A percentile compares a stretch with the other conserved stretches of the same genome.
These are phyloP conservation scores for Stachybotrys elegans DNA, from an alignment of 2,329 filamentous ascomycete species.

Conservation along the genomic window DNA sequence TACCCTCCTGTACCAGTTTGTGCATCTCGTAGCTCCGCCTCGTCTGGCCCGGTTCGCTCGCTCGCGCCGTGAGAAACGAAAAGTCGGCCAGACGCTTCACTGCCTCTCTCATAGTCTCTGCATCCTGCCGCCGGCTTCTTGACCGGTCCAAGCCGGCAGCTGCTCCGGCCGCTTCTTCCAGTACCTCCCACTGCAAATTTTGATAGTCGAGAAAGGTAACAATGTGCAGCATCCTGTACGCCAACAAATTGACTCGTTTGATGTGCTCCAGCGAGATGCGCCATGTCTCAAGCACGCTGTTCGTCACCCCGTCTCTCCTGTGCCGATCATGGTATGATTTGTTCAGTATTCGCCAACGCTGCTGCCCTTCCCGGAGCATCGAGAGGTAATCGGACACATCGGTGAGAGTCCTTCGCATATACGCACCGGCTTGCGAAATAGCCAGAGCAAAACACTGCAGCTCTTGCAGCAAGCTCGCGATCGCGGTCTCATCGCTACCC, in stretches of 20 bases:
- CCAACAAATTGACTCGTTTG: slow-evolving; percentile 15
- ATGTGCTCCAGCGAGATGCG: slow-evolving; percentile 22
- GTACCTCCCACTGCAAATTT: slow-evolving; percentile 20
- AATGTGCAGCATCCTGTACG: slow-evolving; percentile 21
- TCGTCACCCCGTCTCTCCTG: slow-evolving; percentile 18
- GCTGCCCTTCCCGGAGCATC: slow-evolving; percentile 13
- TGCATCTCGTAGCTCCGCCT: slow-evolving; percentile 26
- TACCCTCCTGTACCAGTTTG: slow-evolving; percentile 23
- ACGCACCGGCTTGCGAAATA: slow-evolving; percentile 24
- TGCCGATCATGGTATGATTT: slow-evolving; percentile 19
- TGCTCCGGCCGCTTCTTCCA: slow-evolving; percentile 15
- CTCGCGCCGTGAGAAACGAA: slow-evolving; percentile 22
- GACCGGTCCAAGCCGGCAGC: background rate
- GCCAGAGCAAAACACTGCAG: slow-evolving; percentile 24
- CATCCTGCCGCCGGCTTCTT: background rate
- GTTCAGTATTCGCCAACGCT: slow-evolving; percentile 16
- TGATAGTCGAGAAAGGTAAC: slow-evolving; percentile 27
- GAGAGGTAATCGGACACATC: slow-evolving; percentile 18
- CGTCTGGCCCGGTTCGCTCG: background rate
- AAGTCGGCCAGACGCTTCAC: slow-evolving; percentile 24
- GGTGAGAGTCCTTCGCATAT: slow-evolving; percentile 21
- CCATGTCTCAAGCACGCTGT: slow-evolving; percentile 29
- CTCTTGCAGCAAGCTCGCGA: slow-evolving; percentile 15
- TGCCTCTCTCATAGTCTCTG: slow-evolving; percentile 10
- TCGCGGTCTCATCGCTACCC: slow-evolving; percentile 2